Conservation (phyloP, 345 rosid genomes). For the Hevea brasiliensis region DNA sequence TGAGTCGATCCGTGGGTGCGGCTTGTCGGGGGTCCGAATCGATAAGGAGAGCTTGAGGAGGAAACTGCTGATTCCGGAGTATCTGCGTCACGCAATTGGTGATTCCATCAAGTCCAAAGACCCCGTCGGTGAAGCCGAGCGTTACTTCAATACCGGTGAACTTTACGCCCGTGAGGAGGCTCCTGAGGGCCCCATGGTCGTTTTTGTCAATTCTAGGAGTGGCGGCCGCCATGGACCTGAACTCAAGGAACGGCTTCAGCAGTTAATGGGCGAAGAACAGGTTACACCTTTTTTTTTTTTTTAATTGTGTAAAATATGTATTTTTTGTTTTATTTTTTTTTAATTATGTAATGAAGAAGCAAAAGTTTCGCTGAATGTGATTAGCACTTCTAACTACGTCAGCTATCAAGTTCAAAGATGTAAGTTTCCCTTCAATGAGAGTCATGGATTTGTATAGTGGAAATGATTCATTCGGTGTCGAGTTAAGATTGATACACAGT, state of each 20-base stretch:
- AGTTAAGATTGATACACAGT: no score
- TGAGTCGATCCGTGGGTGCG: conserved; percentile 64
- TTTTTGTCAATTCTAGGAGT: conserved; percentile 75
- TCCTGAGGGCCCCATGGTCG: conserved; percentile 79
- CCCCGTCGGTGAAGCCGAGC: conserved; percentile 31
- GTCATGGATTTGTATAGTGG: no score
- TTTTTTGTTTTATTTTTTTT: neutral
- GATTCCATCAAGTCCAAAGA: conserved; percentile 59
- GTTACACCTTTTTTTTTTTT: conserved; percentile 20
- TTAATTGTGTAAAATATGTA: no score
- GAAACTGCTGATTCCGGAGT: conserved; percentile 60
- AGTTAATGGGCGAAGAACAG: conserved; percentile 79
- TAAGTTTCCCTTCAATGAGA: no score
- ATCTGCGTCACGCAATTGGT: conserved; percentile 64
- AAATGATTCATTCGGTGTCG: no score
- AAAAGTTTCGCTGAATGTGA: neutral
- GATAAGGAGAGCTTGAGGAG: conserved; percentile 64
- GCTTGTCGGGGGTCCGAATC: conserved; percentile 61
- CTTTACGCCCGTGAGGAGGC: conserved; percentile 13
- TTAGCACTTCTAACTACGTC: neutral
- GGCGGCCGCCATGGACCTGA: conserved; percentile 85
- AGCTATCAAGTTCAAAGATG: neutral
- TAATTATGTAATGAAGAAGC: neutral
- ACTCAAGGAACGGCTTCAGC: conserved; percentile 66
- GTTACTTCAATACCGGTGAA: neutral